A percentile compares a stretch with the other conserved stretches of the same genome.
Conservation (phyloP, 306 rosid species). For the Phaseolus lunatus region DNA sequence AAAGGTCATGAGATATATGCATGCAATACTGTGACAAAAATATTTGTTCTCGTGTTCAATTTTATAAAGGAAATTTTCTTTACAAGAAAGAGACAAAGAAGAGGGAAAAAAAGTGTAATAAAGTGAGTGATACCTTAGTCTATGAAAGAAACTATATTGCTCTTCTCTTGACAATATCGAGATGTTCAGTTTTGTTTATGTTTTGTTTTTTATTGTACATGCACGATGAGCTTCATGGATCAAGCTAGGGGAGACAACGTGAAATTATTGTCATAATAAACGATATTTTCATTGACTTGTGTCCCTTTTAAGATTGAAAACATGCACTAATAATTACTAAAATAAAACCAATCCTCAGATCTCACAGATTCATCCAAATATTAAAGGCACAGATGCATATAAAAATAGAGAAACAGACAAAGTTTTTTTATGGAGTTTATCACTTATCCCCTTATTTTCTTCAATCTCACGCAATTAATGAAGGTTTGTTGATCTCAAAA, state of each 20-base stretch:
- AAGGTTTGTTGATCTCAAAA: not conserved
- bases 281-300: constrained; percentile 24
- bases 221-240: constrained; percentile 22
- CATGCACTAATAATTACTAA: not conserved
- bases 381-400: not conserved
- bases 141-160: not conserved
- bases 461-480: not conserved
- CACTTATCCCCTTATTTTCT: not conserved
- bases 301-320: constrained; percentile 4
- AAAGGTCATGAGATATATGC: no score
- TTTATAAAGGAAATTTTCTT: not conserved
- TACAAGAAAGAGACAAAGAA: no score
- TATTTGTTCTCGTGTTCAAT: not conserved
- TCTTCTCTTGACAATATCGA: not conserved
- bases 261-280: not conserved
- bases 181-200: not conserved
- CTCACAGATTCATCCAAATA: not conserved
- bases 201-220: not conserved
- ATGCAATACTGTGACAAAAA: not conserved
- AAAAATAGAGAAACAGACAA: not conserved
- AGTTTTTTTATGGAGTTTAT: not conserved
- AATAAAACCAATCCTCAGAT: not conserved
- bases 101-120: not conserved
- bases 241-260: constrained; percentile 8
- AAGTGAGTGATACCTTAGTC: not conserved